Evolutionary conservation across 305 asterid species (phyloP).

Genomic region (Stenogyne calaminthoides): DNA sequence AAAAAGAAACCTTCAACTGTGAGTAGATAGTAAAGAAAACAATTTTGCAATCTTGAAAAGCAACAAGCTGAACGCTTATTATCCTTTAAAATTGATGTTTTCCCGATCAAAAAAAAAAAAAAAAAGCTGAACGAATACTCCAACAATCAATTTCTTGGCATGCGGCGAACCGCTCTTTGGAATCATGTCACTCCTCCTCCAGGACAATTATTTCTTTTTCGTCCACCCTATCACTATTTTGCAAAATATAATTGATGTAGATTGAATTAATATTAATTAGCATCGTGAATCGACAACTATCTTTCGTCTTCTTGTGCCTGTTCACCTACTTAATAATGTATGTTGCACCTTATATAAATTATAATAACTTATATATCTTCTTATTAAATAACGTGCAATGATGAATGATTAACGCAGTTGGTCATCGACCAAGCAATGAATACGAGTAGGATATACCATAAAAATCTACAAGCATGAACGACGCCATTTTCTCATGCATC

Average conservation of each 20-base stretch:
- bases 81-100: too few species aligned
- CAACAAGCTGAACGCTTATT: not conserved
- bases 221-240: not conserved
- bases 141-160: not conserved
- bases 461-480: not conserved
- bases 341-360: not conserved
- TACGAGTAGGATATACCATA: not conserved
- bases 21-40: not conserved
- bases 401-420: not conserved
- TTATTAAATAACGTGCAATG: not conserved
- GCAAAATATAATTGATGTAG: not conserved
- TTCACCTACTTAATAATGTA: conserved; percentile 18
- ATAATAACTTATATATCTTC: not conserved
- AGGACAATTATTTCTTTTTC: not conserved
- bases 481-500: not conserved
- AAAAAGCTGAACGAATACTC: not conserved
- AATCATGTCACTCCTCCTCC: not conserved
- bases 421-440: not conserved
- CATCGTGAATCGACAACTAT: not conserved
- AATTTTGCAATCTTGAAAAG: not conserved
- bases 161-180: conserved; percentile 6
- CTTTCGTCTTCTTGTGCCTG: conserved; percentile 5
- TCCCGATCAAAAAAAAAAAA: too few species aligned
- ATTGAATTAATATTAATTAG: not conserved
- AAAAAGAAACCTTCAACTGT: not conserved